phyloP scores from a whole-genome alignment of 2,329 filamentous ascomycete species.

The Curvularia sp. region DNA sequence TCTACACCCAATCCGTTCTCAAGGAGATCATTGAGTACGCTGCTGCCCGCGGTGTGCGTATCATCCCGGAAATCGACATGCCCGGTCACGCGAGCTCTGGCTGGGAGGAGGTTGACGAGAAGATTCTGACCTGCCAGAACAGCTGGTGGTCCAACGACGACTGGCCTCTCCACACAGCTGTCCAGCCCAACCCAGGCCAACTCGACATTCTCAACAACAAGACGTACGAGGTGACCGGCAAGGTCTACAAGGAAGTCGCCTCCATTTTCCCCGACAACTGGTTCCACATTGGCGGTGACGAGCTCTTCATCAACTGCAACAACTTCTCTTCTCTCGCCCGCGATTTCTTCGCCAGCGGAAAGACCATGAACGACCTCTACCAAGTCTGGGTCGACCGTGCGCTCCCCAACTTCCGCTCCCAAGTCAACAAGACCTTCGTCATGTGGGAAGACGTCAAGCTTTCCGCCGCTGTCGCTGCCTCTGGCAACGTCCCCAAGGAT shows the following conservation, averaged over 20 bases:
- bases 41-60: constrained; percentile 62
- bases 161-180: constrained; percentile 62
- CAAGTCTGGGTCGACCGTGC: constrained; percentile 63
- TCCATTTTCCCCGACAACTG: constrained; percentile 59
- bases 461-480: constrained; percentile 51
- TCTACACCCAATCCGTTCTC: constrained; percentile 55
- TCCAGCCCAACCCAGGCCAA: constrained; percentile 64
- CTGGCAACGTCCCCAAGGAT: constrained; percentile 57
- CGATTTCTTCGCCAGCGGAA: constrained; percentile 60
- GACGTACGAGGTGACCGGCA: constrained; percentile 61
- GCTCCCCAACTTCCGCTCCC: constrained; percentile 58
- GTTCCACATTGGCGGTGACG: constrained; percentile 65
- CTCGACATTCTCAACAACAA: constrained; percentile 63
- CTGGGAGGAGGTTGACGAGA: constrained; percentile 63
- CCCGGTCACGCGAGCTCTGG: constrained; percentile 64
- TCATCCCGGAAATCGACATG: constrained; percentile 69
- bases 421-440: constrained; percentile 59
- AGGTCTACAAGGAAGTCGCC: constrained; percentile 63
- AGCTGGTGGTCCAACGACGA: constrained; percentile 68
- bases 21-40: constrained; percentile 58
- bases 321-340: constrained; percentile 61
- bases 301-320: constrained; percentile 64
- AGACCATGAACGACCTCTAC: constrained; percentile 60
- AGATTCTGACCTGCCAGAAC: constrained; percentile 63
- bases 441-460: constrained; percentile 65